Evolutionary conservation across 2,329 filamentous ascomycete genomes (phyloP).

Genomic region (Monilinia laxa): DNA sequence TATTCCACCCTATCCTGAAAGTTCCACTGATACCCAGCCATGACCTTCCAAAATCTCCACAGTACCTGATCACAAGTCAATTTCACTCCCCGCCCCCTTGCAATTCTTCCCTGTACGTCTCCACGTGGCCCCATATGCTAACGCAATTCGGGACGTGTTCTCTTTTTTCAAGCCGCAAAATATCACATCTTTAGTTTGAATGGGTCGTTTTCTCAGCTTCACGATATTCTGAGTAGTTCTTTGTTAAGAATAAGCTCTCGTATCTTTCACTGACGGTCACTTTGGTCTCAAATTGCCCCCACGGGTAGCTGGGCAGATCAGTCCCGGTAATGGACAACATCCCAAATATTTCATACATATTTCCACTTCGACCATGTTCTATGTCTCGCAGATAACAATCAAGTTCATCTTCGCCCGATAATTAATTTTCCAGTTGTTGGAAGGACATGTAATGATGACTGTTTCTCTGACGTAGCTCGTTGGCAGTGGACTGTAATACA

Average conservation of each 20-base stretch:
- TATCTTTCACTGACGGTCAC: background rate
- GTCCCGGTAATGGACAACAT: background rate
- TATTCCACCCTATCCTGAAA: background rate
- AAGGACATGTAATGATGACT: background rate
- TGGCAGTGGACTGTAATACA: background rate
- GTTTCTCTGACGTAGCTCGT: background rate
- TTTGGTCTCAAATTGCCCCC: background rate
- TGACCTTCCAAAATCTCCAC: background rate
- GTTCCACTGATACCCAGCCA: slow-evolving; percentile 7
- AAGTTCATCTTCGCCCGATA: background rate
- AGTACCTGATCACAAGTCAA: background rate
- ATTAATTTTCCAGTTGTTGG: background rate
- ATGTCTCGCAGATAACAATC: background rate
- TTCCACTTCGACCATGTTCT: background rate
- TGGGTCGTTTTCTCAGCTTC: background rate
- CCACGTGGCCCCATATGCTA: slow-evolving; percentile 2
- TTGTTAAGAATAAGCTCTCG: background rate
- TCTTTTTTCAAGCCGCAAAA: background rate
- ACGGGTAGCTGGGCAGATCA: background rate
- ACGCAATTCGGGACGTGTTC: background rate
- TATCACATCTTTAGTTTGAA: background rate
- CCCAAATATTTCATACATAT: background rate
- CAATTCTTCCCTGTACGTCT: background rate
- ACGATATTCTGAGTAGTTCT: background rate
- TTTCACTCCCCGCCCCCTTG: background rate